Evolutionary conservation across 305 asterid genomes (phyloP).

Genomic region (Solanum aculeatissimum): DNA sequence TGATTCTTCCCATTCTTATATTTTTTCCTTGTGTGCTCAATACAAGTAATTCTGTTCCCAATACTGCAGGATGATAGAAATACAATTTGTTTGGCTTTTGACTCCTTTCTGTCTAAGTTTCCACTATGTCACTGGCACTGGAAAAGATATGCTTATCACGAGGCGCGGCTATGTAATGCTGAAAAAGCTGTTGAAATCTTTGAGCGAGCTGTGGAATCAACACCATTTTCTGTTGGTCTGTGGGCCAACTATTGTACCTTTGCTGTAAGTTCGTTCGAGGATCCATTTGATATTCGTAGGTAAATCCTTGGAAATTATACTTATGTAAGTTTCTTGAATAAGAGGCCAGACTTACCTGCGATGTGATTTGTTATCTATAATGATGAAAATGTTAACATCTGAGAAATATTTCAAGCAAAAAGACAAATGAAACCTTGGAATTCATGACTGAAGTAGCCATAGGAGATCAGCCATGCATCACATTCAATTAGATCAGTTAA

Average conservation of each 20-base stretch:
- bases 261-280: slow-evolving; percentile 39
- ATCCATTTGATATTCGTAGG: slow-evolving; percentile 77
- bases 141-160: slow-evolving; percentile 62
- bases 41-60: neutral
- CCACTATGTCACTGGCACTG: slow-evolving; percentile 91
- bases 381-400: neutral
- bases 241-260: slow-evolving; percentile 78
- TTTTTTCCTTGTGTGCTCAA: neutral
- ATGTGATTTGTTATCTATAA: neutral
- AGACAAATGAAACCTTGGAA: neutral
- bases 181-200: slow-evolving; percentile 57
- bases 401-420: neutral
- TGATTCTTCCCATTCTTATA: neutral
- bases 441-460: neutral
- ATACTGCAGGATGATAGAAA: slow-evolving; percentile 59
- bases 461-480: neutral
- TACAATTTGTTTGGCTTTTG: slow-evolving; percentile 58
- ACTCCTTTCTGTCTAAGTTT: slow-evolving; percentile 53
- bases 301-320: slow-evolving; percentile 20
- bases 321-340: neutral
- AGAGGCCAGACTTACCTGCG: neutral
- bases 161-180: slow-evolving; percentile 44
- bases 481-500: neutral
- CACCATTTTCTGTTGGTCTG: slow-evolving; percentile 65
- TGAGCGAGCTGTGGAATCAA: slow-evolving; percentile 46